Evolutionary conservation across 768 basidiomycete genomes (phyloP), one percentile per base, ranked within the genome.

Genomic region (Mycena amicta): DNA sequence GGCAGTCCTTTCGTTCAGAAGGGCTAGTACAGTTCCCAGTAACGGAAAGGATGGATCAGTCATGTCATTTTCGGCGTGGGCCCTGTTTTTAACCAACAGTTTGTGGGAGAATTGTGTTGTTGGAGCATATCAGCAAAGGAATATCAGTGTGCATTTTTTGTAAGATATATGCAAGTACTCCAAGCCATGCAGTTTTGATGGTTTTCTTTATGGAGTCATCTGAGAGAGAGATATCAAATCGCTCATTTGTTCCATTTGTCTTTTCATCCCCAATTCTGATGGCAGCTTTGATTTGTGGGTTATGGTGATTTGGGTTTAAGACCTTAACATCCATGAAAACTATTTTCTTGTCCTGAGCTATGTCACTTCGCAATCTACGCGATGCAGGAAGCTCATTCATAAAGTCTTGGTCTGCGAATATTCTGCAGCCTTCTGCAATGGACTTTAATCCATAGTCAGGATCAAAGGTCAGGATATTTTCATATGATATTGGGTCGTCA

Each of bases 1-100:
- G 12, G 30, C 53, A 8, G 49, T 18, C 43, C 53, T 30, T n/a
- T 59, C 58, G 2, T 59, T 52, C 4, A 55, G 22, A 28, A 29
- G 5, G 12, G 58, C 6, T 2, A 59, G 20, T 2, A 46, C 29
- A 13, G 12, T 15, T 25, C 41, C 50, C 1, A 53, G 2, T 2
- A 59, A 41, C 2, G 30, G 2, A 25, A 33, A 39, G 13, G 20
- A 25, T 1, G 22, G 15, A 13, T 46, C 18, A 0, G 52, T n/a
- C 0, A 26, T 40, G 30, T 59, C 31, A n/a, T 54, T 59, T 40
- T 59, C 58, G 4, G 0, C 0, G 2, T 55, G 33, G 2, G 6
- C 2, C 0, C 58, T 27, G 4, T 59, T 4, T 0, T 33, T 30
- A 2, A 59, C 58, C 3, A 59, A 28, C 2, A 18, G 13, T 2